Conservation (phyloP, 805 yeast species). For the Huiozyma naganishii region DNA sequence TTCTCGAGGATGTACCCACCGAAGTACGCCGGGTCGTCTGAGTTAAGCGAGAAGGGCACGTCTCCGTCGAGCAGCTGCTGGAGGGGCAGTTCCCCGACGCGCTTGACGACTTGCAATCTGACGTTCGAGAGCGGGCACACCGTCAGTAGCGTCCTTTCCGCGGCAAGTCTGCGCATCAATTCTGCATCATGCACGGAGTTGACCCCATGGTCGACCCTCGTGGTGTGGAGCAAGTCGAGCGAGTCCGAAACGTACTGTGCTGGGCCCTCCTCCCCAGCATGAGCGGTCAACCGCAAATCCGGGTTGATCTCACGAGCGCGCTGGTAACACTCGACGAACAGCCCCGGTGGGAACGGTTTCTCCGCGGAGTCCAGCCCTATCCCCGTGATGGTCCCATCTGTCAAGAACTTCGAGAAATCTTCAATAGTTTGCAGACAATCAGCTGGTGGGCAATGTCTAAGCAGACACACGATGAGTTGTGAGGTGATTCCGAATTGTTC, state of each 20-base stretch:
- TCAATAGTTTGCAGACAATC: conserved; percentile 50
- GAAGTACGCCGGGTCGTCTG: conserved; percentile 75
- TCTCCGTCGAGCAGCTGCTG: conserved; percentile 45
- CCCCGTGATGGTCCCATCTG: conserved; percentile 55
- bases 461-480: conserved; percentile 69
- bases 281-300: conserved; percentile 60
- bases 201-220: conserved; percentile 76
- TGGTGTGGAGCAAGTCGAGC: conserved; percentile 46
- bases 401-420: conserved; percentile 40
- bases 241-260: conserved; percentile 53
- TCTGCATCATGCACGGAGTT: conserved; percentile 46
- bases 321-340: conserved; percentile 54
- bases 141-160: conserved; percentile 46
- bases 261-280: conserved; percentile 86
- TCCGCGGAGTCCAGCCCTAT: conserved; percentile 78
- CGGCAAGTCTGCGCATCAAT: conserved; percentile 47
- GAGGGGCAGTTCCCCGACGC: conserved; percentile 59
- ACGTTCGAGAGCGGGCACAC: conserved; percentile 74
- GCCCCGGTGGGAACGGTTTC: conserved; percentile 62
- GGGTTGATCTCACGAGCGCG: conserved; percentile 39
- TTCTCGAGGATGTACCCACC: conserved; percentile 79
- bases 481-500: conserved; percentile 51
- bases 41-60: conserved; percentile 66
- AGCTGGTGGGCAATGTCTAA: conserved; percentile 60
- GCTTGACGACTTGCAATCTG: conserved; percentile 60